Conservation (phyloP, 495 filamentous ascomycete species). For the Apiosordaria backusii region DNA sequence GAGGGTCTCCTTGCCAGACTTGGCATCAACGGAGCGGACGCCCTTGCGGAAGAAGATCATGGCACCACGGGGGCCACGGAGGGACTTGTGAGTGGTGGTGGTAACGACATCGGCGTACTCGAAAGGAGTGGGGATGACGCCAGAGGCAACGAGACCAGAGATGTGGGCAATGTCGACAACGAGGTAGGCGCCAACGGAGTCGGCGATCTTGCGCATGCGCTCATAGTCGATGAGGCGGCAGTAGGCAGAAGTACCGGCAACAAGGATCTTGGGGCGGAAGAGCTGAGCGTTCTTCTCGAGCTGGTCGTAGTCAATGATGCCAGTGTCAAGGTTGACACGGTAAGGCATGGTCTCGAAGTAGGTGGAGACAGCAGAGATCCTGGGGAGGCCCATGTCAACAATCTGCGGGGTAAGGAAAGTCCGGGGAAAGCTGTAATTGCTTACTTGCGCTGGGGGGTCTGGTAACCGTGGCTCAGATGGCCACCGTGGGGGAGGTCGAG, state of each 20-base stretch:
- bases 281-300: constrained; percentile 89
- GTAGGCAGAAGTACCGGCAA: constrained; percentile 98
- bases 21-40: constrained; percentile 80
- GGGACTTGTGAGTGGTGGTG: constrained; percentile 99
- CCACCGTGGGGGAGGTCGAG: constrained; percentile 96
- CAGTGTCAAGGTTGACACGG: constrained; percentile 84
- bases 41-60: constrained; percentile 99
- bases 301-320: constrained; percentile 94
- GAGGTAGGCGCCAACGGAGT: constrained; percentile 91
- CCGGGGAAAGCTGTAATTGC: constrained; percentile 22
- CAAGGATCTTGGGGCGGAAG: constrained; percentile 92
- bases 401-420: not conserved
- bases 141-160: constrained; percentile 89
- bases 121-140: constrained; percentile 93
- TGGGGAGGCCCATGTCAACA: constrained; percentile 32
- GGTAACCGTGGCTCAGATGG: constrained; percentile 97
- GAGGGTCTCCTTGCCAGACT: constrained; percentile 82
- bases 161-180: constrained; percentile 99
- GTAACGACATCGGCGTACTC: constrained; percentile 94
- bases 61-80: constrained; percentile 95
- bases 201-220: constrained; percentile 94
- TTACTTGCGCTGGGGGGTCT: constrained; percentile 86
- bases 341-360: constrained; percentile 97
- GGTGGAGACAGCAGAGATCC: constrained; percentile 88
- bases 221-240: constrained; percentile 96